These are phyloP conservation scores for Camelina hispida DNA, from an alignment of 345 rosid species.

Conservation along the genomic window DNA sequence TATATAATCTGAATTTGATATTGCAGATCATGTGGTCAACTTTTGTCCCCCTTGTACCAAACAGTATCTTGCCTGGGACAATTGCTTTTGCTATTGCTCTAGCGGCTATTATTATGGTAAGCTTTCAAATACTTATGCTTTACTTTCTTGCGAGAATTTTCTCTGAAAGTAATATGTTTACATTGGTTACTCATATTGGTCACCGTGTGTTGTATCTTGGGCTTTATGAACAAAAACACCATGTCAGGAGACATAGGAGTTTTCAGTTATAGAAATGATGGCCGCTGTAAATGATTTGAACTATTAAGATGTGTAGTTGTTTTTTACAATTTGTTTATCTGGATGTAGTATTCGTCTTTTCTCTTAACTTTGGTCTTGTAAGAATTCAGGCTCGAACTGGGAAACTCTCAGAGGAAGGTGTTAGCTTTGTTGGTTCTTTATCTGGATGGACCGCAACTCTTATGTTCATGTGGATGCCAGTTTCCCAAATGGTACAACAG, in stretches of 20 bases:
- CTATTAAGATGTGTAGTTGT: constrained; percentile 3
- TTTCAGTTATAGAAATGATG: constrained; percentile 4
- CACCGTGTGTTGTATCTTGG: background rate
- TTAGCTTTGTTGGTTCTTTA: constrained; percentile 63
- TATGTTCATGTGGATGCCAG: constrained; percentile 99
- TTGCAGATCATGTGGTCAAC: constrained; percentile 93
- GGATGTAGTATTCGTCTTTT: background rate
- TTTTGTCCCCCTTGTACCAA: constrained; percentile 78
- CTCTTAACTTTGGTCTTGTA: constrained; percentile 40
- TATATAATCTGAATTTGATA: constrained; percentile 14
- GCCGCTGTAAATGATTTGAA: constrained; percentile 6
- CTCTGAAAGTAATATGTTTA: background rate
- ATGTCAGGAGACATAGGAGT: constrained; percentile 2
- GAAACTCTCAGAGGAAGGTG: constrained; percentile 70
- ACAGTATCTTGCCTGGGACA: constrained; percentile 68
- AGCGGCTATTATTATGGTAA: constrained; percentile 77
- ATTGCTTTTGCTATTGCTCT: constrained; percentile 64
- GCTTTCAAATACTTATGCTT: constrained; percentile 31
- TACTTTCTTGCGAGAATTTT: constrained; percentile 13
- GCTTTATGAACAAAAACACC: background rate
- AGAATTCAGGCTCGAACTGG: constrained; percentile 80
- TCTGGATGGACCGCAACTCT: constrained; percentile 98
- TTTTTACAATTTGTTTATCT: background rate
- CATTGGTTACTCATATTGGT: background rate
- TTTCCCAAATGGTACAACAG: constrained; percentile 73